These are phyloP conservation scores for Tylopilus orsonianus DNA, from an alignment of 1,284 basidiomycete genomes.

Conservation along the genomic window DNA sequence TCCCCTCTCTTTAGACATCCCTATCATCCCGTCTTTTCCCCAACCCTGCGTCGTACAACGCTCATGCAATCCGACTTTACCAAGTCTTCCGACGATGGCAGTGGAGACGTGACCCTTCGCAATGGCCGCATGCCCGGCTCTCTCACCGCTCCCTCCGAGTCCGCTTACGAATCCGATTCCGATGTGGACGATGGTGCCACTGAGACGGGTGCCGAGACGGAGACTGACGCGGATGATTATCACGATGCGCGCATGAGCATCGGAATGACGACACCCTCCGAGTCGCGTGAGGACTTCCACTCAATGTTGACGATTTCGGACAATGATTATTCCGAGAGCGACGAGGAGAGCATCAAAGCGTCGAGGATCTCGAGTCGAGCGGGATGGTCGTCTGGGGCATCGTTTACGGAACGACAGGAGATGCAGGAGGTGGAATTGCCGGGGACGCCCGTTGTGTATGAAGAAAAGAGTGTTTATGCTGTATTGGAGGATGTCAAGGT, in stretches of 20 bases:
- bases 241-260: constrained; percentile 80
- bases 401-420: constrained; percentile 16
- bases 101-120: constrained; percentile 44
- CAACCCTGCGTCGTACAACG: constrained; percentile 41
- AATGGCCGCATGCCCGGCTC: constrained; percentile 33
- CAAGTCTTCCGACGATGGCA: constrained; percentile 38
- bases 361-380: constrained; percentile 45
- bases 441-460: constrained; percentile 34
- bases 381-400: constrained; percentile 32
- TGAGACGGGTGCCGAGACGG: constrained; percentile 64
- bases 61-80: constrained; percentile 46
- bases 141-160: constrained; percentile 26
- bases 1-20: constrained; percentile 15
- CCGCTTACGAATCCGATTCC: constrained; percentile 39
- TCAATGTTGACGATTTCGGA: constrained; percentile 73
- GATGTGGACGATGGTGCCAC: constrained; percentile 52
- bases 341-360: constrained; percentile 67
- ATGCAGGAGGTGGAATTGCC: constrained; percentile 9
- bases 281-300: constrained; percentile 69
- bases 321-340: constrained; percentile 57
- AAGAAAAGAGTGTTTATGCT: constrained; percentile 40
- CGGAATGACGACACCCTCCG: constrained; percentile 59
- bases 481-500: constrained; percentile 34
- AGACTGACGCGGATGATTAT: constrained; percentile 76
- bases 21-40: constrained; percentile 24